phyloP scores from a whole-genome alignment of 768 basidiomycete species.

The Collybia sordida region DNA sequence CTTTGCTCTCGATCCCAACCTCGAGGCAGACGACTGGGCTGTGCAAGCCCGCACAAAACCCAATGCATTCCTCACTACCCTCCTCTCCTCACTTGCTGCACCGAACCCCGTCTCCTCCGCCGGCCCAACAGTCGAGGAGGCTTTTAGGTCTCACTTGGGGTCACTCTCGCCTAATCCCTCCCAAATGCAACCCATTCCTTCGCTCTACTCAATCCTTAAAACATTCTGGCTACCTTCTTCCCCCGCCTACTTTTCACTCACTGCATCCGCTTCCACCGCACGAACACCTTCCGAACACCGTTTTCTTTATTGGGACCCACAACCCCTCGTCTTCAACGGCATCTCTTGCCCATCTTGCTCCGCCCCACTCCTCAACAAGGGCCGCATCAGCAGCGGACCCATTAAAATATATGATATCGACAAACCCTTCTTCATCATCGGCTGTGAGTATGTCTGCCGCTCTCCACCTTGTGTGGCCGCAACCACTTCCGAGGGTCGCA shows the following conservation, averaged over 20 bases:
- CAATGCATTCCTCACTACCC: conserved; percentile 53
- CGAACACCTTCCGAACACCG: conserved; percentile 72
- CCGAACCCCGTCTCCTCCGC: conserved; percentile 62
- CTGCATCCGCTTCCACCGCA: conserved; percentile 66
- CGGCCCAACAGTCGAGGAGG: conserved; percentile 70
- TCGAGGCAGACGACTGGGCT: conserved; percentile 63
- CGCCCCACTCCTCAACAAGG: conserved; percentile 59
- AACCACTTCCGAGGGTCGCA: conserved; percentile 52
- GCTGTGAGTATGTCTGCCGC: conserved; percentile 76
- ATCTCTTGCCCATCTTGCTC: conserved; percentile 72
- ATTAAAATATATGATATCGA: conserved; percentile 80
- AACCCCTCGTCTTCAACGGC: conserved; percentile 80
- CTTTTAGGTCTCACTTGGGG: conserved; percentile 74
- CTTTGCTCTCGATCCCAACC: conserved; percentile 45
- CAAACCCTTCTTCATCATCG: conserved; percentile 80
- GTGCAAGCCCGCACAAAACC: conserved; percentile 56
- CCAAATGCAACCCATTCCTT: conserved; percentile 57
- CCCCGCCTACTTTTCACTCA: conserved; percentile 73
- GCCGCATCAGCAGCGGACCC: conserved; percentile 72
- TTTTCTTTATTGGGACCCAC: conserved; percentile 88
- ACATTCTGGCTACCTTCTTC: conserved; percentile 85
- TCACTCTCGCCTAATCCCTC: conserved; percentile 54
- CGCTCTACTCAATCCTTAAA: conserved; percentile 74
- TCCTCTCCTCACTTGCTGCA: conserved; percentile 57
- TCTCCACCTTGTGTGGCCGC: conserved; percentile 45